Base-by-base conservation (phyloP, 352 stramenopile genomes). In the Thalassiosira mediterranea region DNA sequence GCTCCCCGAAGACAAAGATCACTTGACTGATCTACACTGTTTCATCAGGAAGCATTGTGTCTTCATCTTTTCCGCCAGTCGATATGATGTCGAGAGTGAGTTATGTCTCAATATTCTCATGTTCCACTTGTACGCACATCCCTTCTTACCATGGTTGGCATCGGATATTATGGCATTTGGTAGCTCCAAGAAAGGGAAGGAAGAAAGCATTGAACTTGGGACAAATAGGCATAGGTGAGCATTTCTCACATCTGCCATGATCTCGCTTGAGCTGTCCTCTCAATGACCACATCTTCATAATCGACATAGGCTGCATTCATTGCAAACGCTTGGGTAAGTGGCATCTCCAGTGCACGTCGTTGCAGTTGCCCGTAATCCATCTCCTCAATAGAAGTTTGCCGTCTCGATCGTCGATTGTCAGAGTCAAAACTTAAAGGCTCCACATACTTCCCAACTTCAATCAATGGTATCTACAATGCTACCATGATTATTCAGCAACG, bases 31-130 rank as follows among this genome's bases (percentile, higher is more conserved):
- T 19, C 48, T 90, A 0, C 84, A 90, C 49, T 90, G 81, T 53
- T 90, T 89, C 37, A 83, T 90, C 37, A 65, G 84, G 52, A 52
- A 59, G 4, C 77, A 85, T 48, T 87, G 84, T 37, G 81, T 90
- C 1, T 76, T 89, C 49, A 76, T 72, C n/a, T 90, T 90, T 47
- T 78, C 64, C 21, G 78, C 78, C 5, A 76, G 62, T 0, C 19
- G 23, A 38, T 49, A 81, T 23, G 81, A 89, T 44, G 68, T 53
- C 19, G 44, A 42, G 13, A 42, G 34, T 42, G 34, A 42, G 34
- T 42, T 42, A 13, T n/a, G n/a, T n/a, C n/a, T n/a, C n/a, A n/a
- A n/a, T n/a, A n/a, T n/a, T n/a, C n/a, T n/a, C n/a, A n/a, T n/a
- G n/a, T n/a, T n/a, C n/a, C n/a, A n/a, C n/a, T n/a, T n/a, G n/a